Conservation (phyloP, 2,329 filamentous ascomycete genomes). For the Didymella pinodella region DNA sequence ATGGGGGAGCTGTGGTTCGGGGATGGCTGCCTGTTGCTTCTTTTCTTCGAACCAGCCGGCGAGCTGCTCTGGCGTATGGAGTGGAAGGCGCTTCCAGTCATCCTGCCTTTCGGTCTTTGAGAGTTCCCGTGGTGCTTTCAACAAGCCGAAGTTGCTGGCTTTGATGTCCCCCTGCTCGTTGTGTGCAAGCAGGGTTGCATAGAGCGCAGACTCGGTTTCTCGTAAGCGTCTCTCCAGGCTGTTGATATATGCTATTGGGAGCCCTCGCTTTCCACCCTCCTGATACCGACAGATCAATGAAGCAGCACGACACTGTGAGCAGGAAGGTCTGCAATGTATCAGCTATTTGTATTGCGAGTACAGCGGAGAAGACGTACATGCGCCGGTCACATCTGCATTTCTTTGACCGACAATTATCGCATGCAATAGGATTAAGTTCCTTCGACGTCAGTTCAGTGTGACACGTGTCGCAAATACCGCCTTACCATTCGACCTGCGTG, state of each 20-base stretch:
- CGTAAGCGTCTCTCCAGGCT: conserved; percentile 34
- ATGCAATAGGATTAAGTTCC: conserved; percentile 36
- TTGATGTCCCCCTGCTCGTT: conserved; percentile 11
- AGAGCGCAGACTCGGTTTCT: conserved; percentile 37
- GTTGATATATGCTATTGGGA: conserved; percentile 38
- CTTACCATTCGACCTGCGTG: conserved; percentile 5
- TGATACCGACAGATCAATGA: conserved; percentile 33
- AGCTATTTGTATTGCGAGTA: neutral
- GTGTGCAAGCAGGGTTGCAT: conserved; percentile 25
- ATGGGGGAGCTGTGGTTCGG: conserved; percentile 13
- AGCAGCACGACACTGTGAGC: conserved; percentile 32
- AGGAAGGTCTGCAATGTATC: conserved; percentile 30
- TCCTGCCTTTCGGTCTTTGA: conserved; percentile 36
- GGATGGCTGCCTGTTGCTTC: conserved; percentile 13
- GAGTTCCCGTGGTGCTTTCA: conserved; percentile 16
- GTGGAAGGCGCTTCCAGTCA: conserved; percentile 35
- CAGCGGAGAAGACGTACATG: conserved; percentile 23
- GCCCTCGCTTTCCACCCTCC: conserved; percentile 38
- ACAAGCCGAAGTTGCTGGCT: neutral
- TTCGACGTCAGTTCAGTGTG: neutral
- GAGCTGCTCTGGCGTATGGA: conserved; percentile 33
- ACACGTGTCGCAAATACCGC: too few species aligned
- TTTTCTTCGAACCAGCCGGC: conserved; percentile 31
- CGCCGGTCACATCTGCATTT: conserved; percentile 42
- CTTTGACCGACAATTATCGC: conserved; percentile 38